phyloP scores from a whole-genome alignment of 202 grass and related monocot genomes.

The Setaria viridis region DNA sequence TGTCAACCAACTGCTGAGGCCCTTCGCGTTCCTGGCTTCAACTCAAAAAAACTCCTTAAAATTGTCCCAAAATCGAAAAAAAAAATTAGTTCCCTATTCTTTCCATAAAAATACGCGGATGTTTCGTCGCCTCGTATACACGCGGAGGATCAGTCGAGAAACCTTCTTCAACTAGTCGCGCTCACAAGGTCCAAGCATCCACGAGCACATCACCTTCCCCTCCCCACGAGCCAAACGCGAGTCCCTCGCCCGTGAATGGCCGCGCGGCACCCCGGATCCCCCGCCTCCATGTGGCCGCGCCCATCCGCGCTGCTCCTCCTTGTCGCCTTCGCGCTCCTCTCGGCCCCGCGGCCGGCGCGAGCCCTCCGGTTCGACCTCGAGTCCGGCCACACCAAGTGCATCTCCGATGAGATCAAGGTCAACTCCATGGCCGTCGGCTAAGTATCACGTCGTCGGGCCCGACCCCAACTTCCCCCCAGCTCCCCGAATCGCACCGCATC shows the following conservation, averaged over 20 bases:
- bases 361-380: constrained; percentile 91
- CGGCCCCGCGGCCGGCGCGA: constrained; percentile 8
- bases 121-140: too few species aligned
- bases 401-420: constrained; percentile 96
- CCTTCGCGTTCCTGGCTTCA: too few species aligned
- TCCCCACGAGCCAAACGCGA: constrained; percentile 34
- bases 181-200: not conserved
- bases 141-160: not conserved
- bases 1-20: too few species aligned
- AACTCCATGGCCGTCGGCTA: constrained; percentile 83
- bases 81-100: too few species aligned
- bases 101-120: too few species aligned
- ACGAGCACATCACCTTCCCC: constrained; percentile 24
- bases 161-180: constrained; percentile 17
- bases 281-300: constrained; percentile 33
- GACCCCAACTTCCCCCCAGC: constrained; percentile 59
- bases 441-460: constrained; percentile 76
- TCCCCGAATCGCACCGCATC: constrained; percentile 87
- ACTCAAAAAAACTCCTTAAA: too few species aligned
- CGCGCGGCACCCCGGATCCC: constrained; percentile 33
- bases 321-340: constrained; percentile 37
- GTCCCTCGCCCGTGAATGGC: constrained; percentile 42
- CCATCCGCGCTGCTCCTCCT: constrained; percentile 40
- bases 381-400: constrained; percentile 97
- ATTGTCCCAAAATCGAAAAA: too few species aligned